Evolutionary conservation across 805 yeast species (phyloP), one percentile per base, ranked within the genome.

Genomic region (Schwanniomyces pseudopolymorphus): DNA sequence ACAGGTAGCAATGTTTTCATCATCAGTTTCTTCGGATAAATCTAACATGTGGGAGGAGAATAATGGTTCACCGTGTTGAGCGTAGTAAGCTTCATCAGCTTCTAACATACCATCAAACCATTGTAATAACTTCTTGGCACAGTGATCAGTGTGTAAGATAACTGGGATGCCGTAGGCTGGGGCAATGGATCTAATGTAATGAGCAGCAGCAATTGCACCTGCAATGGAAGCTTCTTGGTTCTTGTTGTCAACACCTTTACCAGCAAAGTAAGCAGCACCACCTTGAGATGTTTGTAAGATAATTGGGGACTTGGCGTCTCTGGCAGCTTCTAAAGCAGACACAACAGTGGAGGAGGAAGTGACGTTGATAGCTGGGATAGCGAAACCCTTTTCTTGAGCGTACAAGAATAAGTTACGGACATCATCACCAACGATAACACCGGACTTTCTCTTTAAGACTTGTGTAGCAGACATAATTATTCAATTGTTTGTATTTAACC

Each of bases 191-290:
- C 97, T 88, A 74, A 94, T 85, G 83, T 87, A 94, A 80, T 89
- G 97, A 56, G 96, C 99, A 67, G 97, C 98, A 62, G 99, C 97
- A 67, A 94, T 69, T 67, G 96, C 75, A 75, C 99, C 99, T 50
- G 84, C 85, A 74, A 94, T 88, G 53, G 98, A 86, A 51, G 98
- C 99, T 64, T 78, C 77, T 79, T 94, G 98, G 80, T 89, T 85
- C 64, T 79, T 80, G 87, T 94, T 94, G 71, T 81, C 80, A 60
- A 94, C 90, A 79, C 98, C 99, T 84, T 94, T 94, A 79, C 99
- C 99, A 56, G 99, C 99, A 71, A 94, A 94, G 89, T 84, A 94
- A 55, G 98, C 98, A 60, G 99, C 96, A 81, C 99, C 99, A 79
- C 99, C 99, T 75, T 94, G 90, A 52, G 98, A 92, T 60, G 92